Conservation (phyloP, 352 stramenopile genomes). For the Phytophthora cactorum region DNA sequence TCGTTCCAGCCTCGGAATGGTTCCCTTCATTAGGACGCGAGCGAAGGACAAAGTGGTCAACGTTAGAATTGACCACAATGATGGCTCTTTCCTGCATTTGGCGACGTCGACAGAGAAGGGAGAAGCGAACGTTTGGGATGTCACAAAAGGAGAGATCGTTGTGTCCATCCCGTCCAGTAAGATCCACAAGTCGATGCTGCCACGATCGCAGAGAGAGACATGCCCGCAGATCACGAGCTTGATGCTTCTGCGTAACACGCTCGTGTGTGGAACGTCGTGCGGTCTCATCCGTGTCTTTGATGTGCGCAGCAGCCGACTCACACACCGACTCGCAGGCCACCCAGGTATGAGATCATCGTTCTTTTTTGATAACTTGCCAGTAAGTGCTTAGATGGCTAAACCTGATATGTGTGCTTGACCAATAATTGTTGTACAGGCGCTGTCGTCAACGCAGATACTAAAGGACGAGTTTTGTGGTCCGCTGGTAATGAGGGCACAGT, state of each 20-base stretch:
- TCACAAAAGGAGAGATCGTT: conserved; percentile 85
- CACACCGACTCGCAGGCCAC: conserved; percentile 83
- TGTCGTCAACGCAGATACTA: conserved; percentile 85
- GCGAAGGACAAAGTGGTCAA: conserved; percentile 82
- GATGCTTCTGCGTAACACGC: conserved; percentile 88
- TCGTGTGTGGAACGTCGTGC: conserved; percentile 87
- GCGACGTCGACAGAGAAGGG: conserved; percentile 88
- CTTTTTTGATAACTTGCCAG: not conserved
- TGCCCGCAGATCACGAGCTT: conserved; percentile 86
- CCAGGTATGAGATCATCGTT: conserved; percentile 57
- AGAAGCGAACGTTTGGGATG: conserved; percentile 89
- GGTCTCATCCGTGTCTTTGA: conserved; percentile 91
- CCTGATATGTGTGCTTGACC: conserved; percentile 1
- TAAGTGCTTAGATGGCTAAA: not conserved
- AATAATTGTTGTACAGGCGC: conserved; percentile 51
- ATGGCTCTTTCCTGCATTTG: conserved; percentile 80
- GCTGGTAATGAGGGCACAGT: conserved; percentile 82
- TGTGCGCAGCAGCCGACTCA: conserved; percentile 77
- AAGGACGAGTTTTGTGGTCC: conserved; percentile 87
- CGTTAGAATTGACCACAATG: conserved; percentile 83
- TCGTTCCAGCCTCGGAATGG: conserved; percentile 78
- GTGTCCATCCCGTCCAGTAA: conserved; percentile 79
- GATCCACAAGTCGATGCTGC: conserved; percentile 86
- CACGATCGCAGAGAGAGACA: conserved; percentile 63
- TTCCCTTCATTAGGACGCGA: conserved; percentile 84